Conservation (phyloP, 2,329 filamentous ascomycete species). For the Calonectria fujianensis region DNA sequence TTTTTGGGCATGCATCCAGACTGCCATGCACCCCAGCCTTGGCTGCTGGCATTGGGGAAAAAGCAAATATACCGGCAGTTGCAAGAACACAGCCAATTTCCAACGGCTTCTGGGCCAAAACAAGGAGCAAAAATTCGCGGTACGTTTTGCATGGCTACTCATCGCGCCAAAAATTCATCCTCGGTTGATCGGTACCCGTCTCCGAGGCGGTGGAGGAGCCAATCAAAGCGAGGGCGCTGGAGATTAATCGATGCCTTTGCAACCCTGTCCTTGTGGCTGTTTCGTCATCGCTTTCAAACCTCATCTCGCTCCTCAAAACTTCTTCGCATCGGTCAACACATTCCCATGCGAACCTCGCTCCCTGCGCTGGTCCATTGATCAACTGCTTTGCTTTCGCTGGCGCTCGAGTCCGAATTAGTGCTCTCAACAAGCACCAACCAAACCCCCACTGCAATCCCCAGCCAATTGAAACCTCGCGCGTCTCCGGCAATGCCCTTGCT, state of each 20-base stretch:
- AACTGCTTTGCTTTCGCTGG: too few relatives aligned
- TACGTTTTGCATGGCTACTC: not conserved
- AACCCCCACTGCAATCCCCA: too few relatives aligned
- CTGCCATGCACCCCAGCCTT: not conserved
- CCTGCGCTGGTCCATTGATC: not conserved
- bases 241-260: too few relatives aligned
- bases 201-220: not conserved
- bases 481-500: conserved; percentile 34
- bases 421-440: too few relatives aligned
- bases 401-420: not conserved
- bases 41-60: not conserved
- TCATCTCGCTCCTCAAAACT: not conserved
- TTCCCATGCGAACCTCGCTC: not conserved
- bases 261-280: not conserved
- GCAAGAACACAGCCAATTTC: not conserved
- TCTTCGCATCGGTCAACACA: not conserved
- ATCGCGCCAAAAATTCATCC: not conserved
- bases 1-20: not conserved
- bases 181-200: not conserved
- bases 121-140: not conserved
- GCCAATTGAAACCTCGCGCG: not conserved
- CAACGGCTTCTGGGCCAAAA: not conserved
- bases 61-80: not conserved
- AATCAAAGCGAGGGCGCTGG: not conserved
- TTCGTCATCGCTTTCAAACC: not conserved